phyloP scores from a whole-genome alignment of 805 yeast species.

The Candida broadrunensis region DNA sequence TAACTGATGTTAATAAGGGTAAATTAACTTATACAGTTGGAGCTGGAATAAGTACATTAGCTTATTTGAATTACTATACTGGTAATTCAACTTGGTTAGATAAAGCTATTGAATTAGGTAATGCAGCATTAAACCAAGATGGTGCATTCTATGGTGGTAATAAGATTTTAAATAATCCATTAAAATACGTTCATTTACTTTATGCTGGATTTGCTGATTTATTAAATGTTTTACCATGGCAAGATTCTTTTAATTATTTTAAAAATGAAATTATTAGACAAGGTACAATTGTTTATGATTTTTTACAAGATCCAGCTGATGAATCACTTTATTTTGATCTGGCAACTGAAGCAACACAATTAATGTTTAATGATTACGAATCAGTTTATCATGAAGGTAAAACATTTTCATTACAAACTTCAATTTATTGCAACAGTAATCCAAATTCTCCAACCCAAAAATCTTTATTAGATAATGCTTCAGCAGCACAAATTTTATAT shows the following conservation, averaged over 20 bases:
- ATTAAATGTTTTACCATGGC: constrained; percentile 6
- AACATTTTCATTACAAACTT: not conserved
- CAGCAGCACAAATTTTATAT: constrained; percentile 15
- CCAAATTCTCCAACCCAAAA: not conserved
- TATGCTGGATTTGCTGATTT: constrained; percentile 26
- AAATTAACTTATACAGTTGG: constrained; percentile 30
- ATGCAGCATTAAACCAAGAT: constrained; percentile 11
- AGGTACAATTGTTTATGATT: constrained; percentile 6
- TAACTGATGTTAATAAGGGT: constrained; percentile 19
- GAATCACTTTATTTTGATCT: constrained; percentile 9
- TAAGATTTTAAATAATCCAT: constrained; percentile 21
- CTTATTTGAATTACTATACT: constrained; percentile 16
- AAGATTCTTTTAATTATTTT: not conserved
- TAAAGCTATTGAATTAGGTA: constrained; percentile 18
- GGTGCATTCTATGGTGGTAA: constrained; percentile 17
- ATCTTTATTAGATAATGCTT: constrained; percentile 14
- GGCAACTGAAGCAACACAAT: constrained; percentile 5
- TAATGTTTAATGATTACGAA: constrained; percentile 6
- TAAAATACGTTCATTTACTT: constrained; percentile 21
- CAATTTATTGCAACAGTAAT: constrained; percentile 7
- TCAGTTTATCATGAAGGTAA: constrained; percentile 2
- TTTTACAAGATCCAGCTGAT: constrained; percentile 13
- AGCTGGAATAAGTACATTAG: constrained; percentile 19
- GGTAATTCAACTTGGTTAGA: constrained; percentile 8
- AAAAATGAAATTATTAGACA: constrained; percentile 7